Evolutionary conservation across 139 green algal species (phyloP).

Genomic region (Picocystis salinarum): DNA sequence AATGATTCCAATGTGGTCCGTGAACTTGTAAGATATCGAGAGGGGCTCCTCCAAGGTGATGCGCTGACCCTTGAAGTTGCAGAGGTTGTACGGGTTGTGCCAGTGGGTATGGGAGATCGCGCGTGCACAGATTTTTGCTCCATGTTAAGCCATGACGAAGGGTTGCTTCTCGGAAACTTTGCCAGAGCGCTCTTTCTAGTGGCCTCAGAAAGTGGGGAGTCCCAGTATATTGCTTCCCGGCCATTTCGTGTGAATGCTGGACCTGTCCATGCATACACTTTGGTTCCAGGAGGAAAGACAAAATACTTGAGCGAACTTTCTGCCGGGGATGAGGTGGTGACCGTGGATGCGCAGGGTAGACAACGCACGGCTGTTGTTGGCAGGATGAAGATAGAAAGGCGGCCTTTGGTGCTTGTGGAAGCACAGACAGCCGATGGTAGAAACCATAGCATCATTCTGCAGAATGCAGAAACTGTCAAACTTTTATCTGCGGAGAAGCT

Average conservation of each 20-base stretch:
- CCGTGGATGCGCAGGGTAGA: conserved; percentile 26
- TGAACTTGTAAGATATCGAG: too few species aligned
- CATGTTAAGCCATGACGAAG: conserved; percentile 53
- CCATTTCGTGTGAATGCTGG: conserved; percentile 90
- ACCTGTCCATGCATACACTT: conserved; percentile 61
- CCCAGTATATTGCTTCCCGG: conserved; percentile 59
- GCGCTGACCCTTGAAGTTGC: conserved; percentile 11
- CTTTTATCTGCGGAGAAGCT: conserved; percentile 30
- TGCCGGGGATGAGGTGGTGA: conserved; percentile 8
- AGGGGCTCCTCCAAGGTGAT: too few species aligned
- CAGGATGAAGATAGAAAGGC: conserved; percentile 38
- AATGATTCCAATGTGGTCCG: conserved; percentile 40
- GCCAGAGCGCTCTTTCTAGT: conserved; percentile 66
- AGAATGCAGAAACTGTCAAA: conserved; percentile 84
- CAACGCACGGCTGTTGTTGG: conserved; percentile 40
- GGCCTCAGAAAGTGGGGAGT: conserved; percentile 42
- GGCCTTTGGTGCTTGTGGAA: conserved; percentile 56
- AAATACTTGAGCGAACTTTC: conserved; percentile 67
- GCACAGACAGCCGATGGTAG: conserved; percentile 23
- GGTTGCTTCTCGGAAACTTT: conserved; percentile 77
- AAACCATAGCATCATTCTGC: conserved; percentile 19
- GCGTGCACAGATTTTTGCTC: conserved; percentile 63
- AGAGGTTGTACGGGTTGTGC: conserved; percentile 26
- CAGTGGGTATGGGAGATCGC: conserved; percentile 60
- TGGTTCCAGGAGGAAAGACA: conserved; percentile 30